Base-by-base conservation (phyloP, 805 yeast genomes). In the Barnettozyma salicaria region DNA sequence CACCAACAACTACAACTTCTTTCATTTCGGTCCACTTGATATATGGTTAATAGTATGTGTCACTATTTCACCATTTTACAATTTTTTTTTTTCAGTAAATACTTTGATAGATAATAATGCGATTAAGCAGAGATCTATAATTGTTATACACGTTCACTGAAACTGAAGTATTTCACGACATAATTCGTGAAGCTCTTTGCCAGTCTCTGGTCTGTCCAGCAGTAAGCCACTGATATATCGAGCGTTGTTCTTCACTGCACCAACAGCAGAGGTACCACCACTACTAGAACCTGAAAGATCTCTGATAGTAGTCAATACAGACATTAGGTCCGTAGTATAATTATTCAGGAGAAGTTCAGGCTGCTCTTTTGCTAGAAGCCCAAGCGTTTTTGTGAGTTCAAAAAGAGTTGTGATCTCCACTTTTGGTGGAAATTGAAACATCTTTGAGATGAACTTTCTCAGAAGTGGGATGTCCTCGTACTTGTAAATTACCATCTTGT, bases 361-460 rank as follows among this genome's bases (percentile, higher is more conserved):
- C 7, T 40, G 27, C 19, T 46, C 35, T 27, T 44, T 45, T 1
- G 54, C 31, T 7, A 55, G 26, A 0, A 55, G 47, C 27, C 55
- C 59, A 8, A 52, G 25, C 0, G 58, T 48, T 39, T 53, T 55
- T 4, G 55, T 50, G 21, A 53, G 22, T 32, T 53, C 57, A 41
- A 53, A 53, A 29, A 55, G 25, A 20, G 45, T 45, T 6, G 38
- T 24, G 1, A 43, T 40, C n/a, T 50, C 46, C 2, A 52, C 31
- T 7, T 39, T 24, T 8, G 37, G 34, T 7, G 35, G 28, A 20
- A 50, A 42, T 6, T 41, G 40, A 35, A 53, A 30, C 1, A 41
- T 39, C 10, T 49, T 39, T 7, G 33, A 8, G 2, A 42, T 16
- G 6, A 52, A 27, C 17, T n/a, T 25, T 5, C 33, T 13, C 3